Evolutionary conservation across 345 rosid genomes (phyloP), one percentile per base, ranked within the genome.

Genomic region (Eucalyptus tenuipes): DNA sequence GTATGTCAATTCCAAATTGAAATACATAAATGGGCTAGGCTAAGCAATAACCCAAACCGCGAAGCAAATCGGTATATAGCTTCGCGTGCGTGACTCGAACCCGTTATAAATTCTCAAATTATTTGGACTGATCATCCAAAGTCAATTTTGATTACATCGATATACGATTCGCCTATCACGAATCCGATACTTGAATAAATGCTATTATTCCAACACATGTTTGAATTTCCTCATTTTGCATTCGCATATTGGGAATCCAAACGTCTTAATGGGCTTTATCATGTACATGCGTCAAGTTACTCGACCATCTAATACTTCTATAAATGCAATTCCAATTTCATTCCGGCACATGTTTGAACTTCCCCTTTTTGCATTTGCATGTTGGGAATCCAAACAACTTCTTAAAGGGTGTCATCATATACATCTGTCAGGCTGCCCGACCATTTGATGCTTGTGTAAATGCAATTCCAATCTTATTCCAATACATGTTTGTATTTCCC

Each of bases 391-490:
- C 80, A 33, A 33, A 18, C 44, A 17, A 29, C 7, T 37, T 33
- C 40, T 20, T 68, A 17, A 37, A 37, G 81, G 11, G 20, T 10
- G 7, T 10, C 45, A 6, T 61, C 68, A 29, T 29, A 13, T 61
- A 27, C 3, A 71, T 5, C 55, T 7, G 10, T 52, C 1, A 31
- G 2, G 37, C 4, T 31, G 24, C 22, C 80, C 7, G 0, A 4
- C 44, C 0, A 18, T 10, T 24, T 37, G 24, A 37, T 75, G 82
- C 82, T 10, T 37, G 15, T 40, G 82, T 37, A 40, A n/a, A 20
- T 75, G 27, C 29, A 20, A 75, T 75, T 75, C 47, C 47, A 40
- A 20, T 75, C 47, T 75, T 15, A 75, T 37, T 75, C 5, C 11
- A 18, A 13, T 25, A 10, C 14, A 2, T 11, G 27, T 75, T 40